Evolutionary conservation across 768 basidiomycete genomes (phyloP).

Genomic region (Exidia glandulosa): DNA sequence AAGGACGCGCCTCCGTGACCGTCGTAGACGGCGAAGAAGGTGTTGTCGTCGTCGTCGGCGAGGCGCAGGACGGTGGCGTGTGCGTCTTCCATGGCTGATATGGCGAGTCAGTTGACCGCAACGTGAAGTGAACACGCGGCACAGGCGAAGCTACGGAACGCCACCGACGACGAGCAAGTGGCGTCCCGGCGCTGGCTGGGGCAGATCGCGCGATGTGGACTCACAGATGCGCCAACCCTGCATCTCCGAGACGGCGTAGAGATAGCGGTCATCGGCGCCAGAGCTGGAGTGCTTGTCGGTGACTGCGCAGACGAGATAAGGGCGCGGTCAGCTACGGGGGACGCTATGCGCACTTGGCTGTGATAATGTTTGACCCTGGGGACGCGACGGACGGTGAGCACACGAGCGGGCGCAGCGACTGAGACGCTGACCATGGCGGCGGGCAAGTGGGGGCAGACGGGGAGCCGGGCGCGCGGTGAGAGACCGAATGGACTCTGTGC

Average conservation of each 20-base stretch:
- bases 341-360: conserved; percentile 48
- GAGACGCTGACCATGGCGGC: background rate
- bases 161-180: background rate
- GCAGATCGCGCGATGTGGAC: conserved; percentile 33
- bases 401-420: background rate
- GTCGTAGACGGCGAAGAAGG: conserved; percentile 96
- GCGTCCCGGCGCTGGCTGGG: background rate
- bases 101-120: conserved; percentile 9
- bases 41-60: conserved; percentile 35
- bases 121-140: background rate
- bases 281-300: conserved; percentile 71
- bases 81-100: conserved; percentile 92
- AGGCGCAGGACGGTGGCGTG: conserved; percentile 69
- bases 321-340: background rate
- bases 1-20: conserved; percentile 70
- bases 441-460: background rate
- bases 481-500: background rate
- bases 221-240: conserved; percentile 98
- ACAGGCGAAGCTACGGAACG: no score
- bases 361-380: conserved; percentile 78
- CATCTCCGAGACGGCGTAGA: conserved; percentile 87
- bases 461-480: background rate
- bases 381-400: background rate
- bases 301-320: conserved; percentile 30
- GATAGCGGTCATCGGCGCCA: conserved; percentile 58